Evolutionary conservation across 768 basidiomycete species (phyloP), one percentile per base, ranked within the genome.

Genomic region (Fomitopsis serialis): DNA sequence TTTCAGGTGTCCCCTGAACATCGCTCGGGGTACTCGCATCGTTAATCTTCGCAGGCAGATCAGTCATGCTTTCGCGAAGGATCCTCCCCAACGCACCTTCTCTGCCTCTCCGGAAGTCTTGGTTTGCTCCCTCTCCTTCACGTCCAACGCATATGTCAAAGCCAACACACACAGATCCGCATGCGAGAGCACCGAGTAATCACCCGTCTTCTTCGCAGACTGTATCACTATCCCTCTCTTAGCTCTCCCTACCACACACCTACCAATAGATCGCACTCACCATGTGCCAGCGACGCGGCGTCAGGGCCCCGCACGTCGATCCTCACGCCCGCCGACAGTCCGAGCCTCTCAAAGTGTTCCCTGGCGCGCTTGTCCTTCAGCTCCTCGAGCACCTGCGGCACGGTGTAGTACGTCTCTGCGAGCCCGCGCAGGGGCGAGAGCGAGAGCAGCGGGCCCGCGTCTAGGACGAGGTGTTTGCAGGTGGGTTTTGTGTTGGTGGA

Each of bases 161-260:
- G 97, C 96, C 47, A 98, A 71, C 35, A 98, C 84, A 61, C 88
- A 86, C 40, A 99, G 68, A 83, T 99, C 97, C 13, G 94, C 79
- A 68, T 87, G 81, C 13, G 93, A 97, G 36, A 99, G 77, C 45
- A 93, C 95, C 42, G 90, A 75, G 66, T 93, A 95, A 70, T 99
- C 97, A 66, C 97, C 97, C 0, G 96, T 96, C 75, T 91, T 91
- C 76, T 93, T 96, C 3, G 97, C 92, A 70, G 84, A 86, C 56
- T 87, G 86, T 52, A 89, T 90, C 3, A 96, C 97, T 98, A 64
- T 42, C 56, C 51, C 42, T 27, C 23, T 63, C 54, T 66, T 55
- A 49, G 57, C 51, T 51, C 23, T 21, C 19, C 51, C 37, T 17
- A 19, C 15, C 54, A 27, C 42, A 54, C 48, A 27, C 13, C 23